Percentiles rank a stretch among this genome's conserved stretches.
Conservation (phyloP, 257 asterid genomes). For the Capsicum rhomboideum region DNA sequence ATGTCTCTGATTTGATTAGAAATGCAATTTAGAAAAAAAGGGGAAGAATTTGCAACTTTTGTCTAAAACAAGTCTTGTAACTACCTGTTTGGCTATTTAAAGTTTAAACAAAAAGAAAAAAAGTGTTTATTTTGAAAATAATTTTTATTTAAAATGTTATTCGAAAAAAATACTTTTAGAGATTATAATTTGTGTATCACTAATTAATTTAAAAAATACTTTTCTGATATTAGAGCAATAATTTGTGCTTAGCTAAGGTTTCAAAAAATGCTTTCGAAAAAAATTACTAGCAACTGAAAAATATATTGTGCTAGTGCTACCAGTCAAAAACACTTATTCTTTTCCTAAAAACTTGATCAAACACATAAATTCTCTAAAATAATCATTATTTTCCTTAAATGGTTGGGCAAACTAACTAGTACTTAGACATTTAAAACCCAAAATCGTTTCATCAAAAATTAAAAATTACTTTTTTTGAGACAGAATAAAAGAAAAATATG, state of each 20-base stretch:
- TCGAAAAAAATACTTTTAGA: no score
- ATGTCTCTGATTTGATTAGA: no score
- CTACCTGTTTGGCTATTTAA: no score
- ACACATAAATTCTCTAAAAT: not conserved
- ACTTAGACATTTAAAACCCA: not conserved
- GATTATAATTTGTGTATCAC: not conserved
- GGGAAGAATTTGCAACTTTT: no score
- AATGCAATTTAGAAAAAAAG: no score
- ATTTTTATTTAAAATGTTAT: no score
- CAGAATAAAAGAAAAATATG: not conserved
- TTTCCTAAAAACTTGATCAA: not conserved
- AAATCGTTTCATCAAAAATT: not conserved
- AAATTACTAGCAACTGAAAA: no score
- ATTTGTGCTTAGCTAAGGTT: not conserved
- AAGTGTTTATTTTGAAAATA: no score
- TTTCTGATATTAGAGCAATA: not conserved
- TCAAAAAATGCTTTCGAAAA: not conserved
- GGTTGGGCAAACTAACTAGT: not conserved
- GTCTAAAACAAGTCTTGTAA: no score
- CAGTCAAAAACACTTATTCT: not conserved
- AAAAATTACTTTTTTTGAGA: not conserved
- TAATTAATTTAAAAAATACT: not conserved
- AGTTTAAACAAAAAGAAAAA: no score
- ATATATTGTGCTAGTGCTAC: not conserved
- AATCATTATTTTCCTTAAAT: not conserved